phyloP scores from a whole-genome alignment of 140 eudicot genomes.

The Artemisia princeps region DNA sequence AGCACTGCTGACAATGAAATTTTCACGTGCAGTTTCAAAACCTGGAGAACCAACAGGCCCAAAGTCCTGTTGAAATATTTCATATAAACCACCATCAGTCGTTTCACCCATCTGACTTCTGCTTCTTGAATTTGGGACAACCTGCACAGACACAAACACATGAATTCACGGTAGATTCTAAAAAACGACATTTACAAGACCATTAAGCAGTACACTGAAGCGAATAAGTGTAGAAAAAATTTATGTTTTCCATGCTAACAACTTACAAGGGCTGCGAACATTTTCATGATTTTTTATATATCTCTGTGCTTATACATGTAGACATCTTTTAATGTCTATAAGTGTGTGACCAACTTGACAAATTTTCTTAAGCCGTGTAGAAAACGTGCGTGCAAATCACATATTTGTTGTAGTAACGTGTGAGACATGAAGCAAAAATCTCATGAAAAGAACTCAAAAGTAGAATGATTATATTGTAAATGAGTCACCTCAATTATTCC shows the following conservation, averaged over 20 bases:
- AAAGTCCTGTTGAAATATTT: conserved; percentile 92
- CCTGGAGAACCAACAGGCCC: conserved; percentile 91
- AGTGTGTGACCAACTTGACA: too few species aligned
- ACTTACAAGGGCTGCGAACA: too few species aligned
- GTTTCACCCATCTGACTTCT: conserved; percentile 99
- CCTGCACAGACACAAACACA: conserved; percentile 40
- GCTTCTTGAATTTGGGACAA: conserved; percentile 93
- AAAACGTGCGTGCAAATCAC: too few species aligned
- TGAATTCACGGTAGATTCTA: not conserved
- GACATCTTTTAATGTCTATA: too few species aligned
- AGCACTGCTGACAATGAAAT: conserved; percentile 88
- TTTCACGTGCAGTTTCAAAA: conserved; percentile 93
- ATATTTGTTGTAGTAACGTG: not conserved
- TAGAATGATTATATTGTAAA: conserved; percentile 15
- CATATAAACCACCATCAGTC: conserved; percentile 97
- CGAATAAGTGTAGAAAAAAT: too few species aligned
- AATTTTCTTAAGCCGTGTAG: too few species aligned
- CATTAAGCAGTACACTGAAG: not conserved
- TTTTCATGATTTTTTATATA: too few species aligned
- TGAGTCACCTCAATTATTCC: conserved; percentile 84
- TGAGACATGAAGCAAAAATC: not conserved
- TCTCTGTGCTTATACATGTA: too few species aligned
- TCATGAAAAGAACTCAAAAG: conserved; percentile 1
- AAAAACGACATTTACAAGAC: not conserved
- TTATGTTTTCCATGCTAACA: too few species aligned